Conservation (phyloP, 73 alveolate genomes). For the Diophrys sp. region DNA sequence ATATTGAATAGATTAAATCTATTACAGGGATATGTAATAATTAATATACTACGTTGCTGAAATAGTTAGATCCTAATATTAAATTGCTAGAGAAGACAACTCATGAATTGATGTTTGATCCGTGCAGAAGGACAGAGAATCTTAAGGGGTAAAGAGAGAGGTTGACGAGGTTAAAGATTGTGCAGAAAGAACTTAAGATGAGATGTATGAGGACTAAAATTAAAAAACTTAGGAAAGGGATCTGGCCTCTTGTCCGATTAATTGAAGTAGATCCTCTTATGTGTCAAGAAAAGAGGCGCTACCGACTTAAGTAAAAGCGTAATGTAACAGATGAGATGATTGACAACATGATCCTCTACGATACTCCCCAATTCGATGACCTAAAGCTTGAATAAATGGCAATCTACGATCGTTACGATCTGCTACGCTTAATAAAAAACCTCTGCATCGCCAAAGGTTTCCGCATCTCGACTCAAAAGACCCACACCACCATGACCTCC, state of each 20-base stretch:
- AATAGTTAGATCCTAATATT: not conserved
- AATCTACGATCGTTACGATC: not conserved
- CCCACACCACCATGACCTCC: not conserved
- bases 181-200: not conserved
- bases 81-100: not conserved
- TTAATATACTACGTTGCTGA: not conserved
- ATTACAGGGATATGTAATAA: not conserved
- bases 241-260: not conserved
- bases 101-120: not conserved
- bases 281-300: not conserved
- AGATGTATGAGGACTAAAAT: not conserved
- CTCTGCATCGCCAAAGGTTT: not conserved
- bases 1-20: not conserved
- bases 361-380: not conserved
- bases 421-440: not conserved
- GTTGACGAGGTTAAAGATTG: not conserved
- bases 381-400: not conserved
- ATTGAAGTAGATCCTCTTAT: not conserved
- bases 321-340: not conserved
- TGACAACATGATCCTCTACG: not conserved
- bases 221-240: not conserved
- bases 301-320: not conserved
- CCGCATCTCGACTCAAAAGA: not conserved
- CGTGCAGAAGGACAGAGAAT: not conserved
- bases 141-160: not conserved